Percentiles rank a stretch among this genome's conserved stretches.
Conservation (phyloP, 1,284 basidiomycete genomes). For the Cutaneotrichosporon sp. region DNA sequence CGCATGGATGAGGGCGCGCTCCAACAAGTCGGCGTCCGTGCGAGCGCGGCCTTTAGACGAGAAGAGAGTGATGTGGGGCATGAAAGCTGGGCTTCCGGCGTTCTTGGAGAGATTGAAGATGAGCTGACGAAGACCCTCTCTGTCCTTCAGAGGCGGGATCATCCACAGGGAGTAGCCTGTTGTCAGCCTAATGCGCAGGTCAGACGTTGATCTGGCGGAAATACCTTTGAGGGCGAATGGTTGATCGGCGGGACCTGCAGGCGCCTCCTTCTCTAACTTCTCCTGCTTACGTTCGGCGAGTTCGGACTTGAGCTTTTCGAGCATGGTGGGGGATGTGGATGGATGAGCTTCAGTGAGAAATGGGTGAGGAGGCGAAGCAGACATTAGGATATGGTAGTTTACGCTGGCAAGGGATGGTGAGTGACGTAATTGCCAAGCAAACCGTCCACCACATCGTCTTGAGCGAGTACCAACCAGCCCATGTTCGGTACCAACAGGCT, state of each 20-base stretch:
- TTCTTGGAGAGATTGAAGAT: conserved; percentile 10
- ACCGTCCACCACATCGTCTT: no score
- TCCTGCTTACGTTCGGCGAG: background rate
- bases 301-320: background rate
- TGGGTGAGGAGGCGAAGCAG: no score
- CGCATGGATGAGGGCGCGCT: background rate
- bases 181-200: conserved; percentile 3
- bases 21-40: background rate
- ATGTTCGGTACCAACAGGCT: no score
- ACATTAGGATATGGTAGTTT: no score
- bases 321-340: background rate
- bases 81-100: conserved; percentile 22
- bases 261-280: background rate
- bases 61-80: conserved; percentile 36
- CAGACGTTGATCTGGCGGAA: background rate
- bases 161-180: conserved; percentile 27
- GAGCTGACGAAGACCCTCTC: conserved; percentile 7
- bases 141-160: conserved; percentile 6
- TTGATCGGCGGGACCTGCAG: background rate
- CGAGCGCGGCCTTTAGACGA: conserved; percentile 14
- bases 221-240: background rate
- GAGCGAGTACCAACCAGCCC: no score
- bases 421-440: no score
- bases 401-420: no score
- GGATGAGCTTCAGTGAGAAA: no score